Percentiles rank a stretch among this genome's conserved stretches.
Evolutionary conservation across 2,329 filamentous ascomycete genomes (phyloP).

Genomic region (Curvularia lunata): DNA sequence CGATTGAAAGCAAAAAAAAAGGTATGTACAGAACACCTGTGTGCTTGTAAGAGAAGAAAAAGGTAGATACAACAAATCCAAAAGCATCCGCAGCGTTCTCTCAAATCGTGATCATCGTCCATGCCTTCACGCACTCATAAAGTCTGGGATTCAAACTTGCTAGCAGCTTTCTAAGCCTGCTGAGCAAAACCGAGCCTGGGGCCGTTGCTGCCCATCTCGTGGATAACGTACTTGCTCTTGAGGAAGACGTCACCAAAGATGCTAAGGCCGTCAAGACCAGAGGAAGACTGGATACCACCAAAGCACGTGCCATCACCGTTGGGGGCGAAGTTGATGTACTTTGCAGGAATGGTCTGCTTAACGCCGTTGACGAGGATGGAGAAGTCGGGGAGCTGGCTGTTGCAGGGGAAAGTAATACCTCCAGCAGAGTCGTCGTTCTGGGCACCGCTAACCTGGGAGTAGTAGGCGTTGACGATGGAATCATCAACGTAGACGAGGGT

Average conservation of each 20-base stretch:
- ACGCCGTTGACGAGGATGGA: slow-evolving; percentile 58
- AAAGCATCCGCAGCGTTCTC: background rate
- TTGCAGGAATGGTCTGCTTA: slow-evolving; percentile 59
- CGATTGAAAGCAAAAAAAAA: too few relatives aligned
- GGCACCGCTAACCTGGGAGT: slow-evolving; percentile 62
- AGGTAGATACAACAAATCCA: too few relatives aligned
- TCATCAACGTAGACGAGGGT: slow-evolving; percentile 67
- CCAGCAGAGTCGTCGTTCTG: slow-evolving; percentile 56
- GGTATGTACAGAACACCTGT: too few relatives aligned
- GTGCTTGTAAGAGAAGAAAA: background rate
- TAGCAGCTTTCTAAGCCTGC: slow-evolving; percentile 38
- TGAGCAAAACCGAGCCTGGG: slow-evolving; percentile 55
- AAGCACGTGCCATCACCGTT: slow-evolving; percentile 63
- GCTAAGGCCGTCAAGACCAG: slow-evolving; percentile 61
- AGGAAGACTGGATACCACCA: slow-evolving; percentile 73
- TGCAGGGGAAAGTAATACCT: slow-evolving; percentile 63
- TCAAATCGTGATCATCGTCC: background rate
- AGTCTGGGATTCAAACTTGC: too few relatives aligned
- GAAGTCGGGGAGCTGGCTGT: slow-evolving; percentile 60
- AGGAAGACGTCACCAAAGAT: slow-evolving; percentile 82
- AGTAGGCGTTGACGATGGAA: slow-evolving; percentile 64
- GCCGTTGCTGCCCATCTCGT: slow-evolving; percentile 38
- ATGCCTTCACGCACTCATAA: background rate
- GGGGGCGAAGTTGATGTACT: slow-evolving; percentile 62
- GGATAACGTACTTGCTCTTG: slow-evolving; percentile 77